A percentile compares a stretch with the other conserved stretches of the same genome.
These are phyloP conservation scores for Neocallimastix lanati DNA, from an alignment of 192 early-diverging fungal species.

Conservation along the genomic window DNA sequence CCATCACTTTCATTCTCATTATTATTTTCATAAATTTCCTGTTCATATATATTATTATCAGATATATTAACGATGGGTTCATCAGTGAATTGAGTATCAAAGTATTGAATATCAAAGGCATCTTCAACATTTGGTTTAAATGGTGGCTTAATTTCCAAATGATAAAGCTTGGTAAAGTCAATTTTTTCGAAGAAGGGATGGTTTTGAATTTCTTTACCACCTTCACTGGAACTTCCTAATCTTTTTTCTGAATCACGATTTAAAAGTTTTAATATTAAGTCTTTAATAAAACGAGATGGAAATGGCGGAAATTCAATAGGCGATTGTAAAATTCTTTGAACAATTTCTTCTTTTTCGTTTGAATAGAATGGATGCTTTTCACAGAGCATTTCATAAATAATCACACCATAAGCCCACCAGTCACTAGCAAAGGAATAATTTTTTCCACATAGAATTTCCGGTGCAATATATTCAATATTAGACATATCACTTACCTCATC, in stretches of 20 bases:
- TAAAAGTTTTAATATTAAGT: constrained; percentile 13
- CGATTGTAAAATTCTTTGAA: constrained; percentile 16
- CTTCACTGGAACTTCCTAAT: constrained; percentile 6
- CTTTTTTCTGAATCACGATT: constrained; percentile 11
- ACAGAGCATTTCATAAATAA: constrained; percentile 31
- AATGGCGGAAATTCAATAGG: constrained; percentile 14
- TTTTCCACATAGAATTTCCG: constrained; percentile 25
- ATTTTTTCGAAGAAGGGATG: constrained; percentile 20
- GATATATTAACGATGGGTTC: constrained; percentile 5
- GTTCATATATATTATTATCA: neutral
- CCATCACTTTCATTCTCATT: neutral
- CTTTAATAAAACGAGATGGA: constrained; percentile 7
- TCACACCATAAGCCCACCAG: constrained; percentile 35
- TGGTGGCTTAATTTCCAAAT: constrained; percentile 19
- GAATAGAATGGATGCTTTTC: constrained; percentile 30
- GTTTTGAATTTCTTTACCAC: constrained; percentile 13
- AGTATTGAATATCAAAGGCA: constrained; percentile 20
- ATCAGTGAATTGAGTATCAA: constrained; percentile 18
- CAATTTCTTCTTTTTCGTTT: constrained; percentile 17
- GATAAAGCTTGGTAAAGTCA: constrained; percentile 19
- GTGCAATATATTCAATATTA: constrained; percentile 8
- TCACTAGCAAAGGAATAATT: constrained; percentile 22
- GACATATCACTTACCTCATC: neutral
- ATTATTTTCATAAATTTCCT: neutral
- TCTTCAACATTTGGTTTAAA: constrained; percentile 24